Percentiles rank a stretch among this genome's conserved stretches.
Evolutionary conservation across 140 eudicot genomes (phyloP).

Genomic region (Stevia rebaudiana): DNA sequence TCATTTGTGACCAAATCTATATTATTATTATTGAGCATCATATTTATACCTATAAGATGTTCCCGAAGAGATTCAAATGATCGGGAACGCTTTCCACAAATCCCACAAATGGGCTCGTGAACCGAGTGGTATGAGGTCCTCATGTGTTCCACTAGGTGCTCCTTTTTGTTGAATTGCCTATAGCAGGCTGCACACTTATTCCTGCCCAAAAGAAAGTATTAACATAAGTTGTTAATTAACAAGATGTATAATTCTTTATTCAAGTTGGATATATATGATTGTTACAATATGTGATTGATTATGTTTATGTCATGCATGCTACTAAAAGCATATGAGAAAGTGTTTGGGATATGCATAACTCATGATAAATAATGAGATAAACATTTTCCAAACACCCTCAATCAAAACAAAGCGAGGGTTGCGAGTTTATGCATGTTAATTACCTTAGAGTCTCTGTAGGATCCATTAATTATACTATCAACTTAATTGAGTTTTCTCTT

Average conservation of each 20-base stretch:
- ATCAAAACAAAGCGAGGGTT: neutral
- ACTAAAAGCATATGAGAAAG: conserved; percentile 8
- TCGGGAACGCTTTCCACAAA: conserved; percentile 76
- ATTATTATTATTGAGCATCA: neutral
- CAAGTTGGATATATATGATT: too few species aligned
- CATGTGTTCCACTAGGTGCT: conserved; percentile 99
- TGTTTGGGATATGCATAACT: neutral
- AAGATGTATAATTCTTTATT: neutral
- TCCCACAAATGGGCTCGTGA: conserved; percentile 93
- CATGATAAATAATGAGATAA: neutral
- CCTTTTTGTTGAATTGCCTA: conserved; percentile 91
- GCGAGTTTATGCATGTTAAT: neutral
- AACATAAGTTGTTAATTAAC: conserved; percentile 10
- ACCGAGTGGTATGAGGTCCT: conserved; percentile 78
- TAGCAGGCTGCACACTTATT: conserved; percentile 96
- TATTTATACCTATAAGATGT: conserved; percentile 93
- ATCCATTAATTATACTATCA: conserved; percentile 35
- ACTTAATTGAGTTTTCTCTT: conserved; percentile 23
- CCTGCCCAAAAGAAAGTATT: conserved; percentile 36
- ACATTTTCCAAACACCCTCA: too few species aligned
- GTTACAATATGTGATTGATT: neutral
- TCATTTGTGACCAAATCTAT: neutral
- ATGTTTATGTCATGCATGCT: conserved; percentile 10
- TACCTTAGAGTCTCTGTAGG: conserved; percentile 64
- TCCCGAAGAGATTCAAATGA: conserved; percentile 92